Evolutionary conservation across 805 yeast species (phyloP), one percentile per base, ranked within the genome.

Genomic region (Kazachstania psychrophila): DNA sequence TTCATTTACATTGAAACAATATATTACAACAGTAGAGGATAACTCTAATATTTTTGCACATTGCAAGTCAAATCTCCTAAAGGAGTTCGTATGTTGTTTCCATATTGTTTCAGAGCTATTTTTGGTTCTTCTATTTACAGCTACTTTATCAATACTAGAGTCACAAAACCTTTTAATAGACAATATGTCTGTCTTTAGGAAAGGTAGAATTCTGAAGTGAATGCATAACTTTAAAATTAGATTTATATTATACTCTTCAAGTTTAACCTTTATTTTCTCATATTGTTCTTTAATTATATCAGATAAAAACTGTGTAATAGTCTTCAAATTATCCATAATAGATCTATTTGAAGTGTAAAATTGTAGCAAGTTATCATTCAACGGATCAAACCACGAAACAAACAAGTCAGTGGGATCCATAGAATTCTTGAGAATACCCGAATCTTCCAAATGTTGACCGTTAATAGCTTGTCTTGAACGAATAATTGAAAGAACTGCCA

Each of bases 41-140:
- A 75, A 66, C 23, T 92, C 81, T 42, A 79, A 28, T 42, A 48
- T 64, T 52, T 86, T 87, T n/a, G 86, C 71, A 14, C 77, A 81
- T 60, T 89, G 97, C 39, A 82, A 75, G 52, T 83, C 86, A 58
- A 87, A 88, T 52, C 88, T 84, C 44, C 96, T 70, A 37, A 87
- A 68, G 3, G 85, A 75, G 5, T 84, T 77, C 4, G 94, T 92
- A 29, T 70, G 65, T 26, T 70, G 65, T 39, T 68, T 73, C 12
- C 51, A 48, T 8, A 23, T 23, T 6, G 13, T 23, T 6, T 29
- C 24, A 6, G 34, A 23, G 3, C 9, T 6, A 12, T 16, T 13
- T 10, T 24, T 8, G 12, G 23, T 11, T 8, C 15, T 11, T 13
- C 19, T 9, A n/a, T 12, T 32, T 3, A 16, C 14, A 26, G 19